These are phyloP conservation scores for Aspergillus campestris DNA, from an alignment of 495 filamentous ascomycete species.

Conservation along the genomic window DNA sequence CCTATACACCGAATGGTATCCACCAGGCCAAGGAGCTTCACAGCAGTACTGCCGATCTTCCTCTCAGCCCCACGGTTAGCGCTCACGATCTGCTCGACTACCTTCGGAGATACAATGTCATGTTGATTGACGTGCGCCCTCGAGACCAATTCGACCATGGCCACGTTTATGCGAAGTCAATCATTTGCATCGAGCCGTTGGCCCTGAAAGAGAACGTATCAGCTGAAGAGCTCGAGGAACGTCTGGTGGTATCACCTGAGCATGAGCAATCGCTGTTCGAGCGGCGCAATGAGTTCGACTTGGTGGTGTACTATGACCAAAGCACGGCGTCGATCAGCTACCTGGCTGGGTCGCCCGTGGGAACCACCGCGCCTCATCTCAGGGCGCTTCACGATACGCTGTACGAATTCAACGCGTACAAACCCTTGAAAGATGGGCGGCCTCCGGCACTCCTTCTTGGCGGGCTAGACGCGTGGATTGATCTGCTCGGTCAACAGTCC, in stretches of 20 bases:
- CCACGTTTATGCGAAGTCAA: constrained; percentile 71
- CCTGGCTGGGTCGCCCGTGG: constrained; percentile 37
- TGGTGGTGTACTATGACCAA: constrained; percentile 88
- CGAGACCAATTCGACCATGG: constrained; percentile 79
- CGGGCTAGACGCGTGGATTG: constrained; percentile 78
- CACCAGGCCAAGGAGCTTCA: constrained; percentile 22
- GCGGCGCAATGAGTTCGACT: constrained; percentile 67
- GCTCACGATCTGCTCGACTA: constrained; percentile 58
- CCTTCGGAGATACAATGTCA: constrained; percentile 52
- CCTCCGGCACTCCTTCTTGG: constrained; percentile 71
- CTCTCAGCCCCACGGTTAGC: constrained; percentile 53
- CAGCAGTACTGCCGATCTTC: constrained; percentile 43
- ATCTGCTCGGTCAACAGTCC: constrained; percentile 62
- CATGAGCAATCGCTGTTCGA: constrained; percentile 67
- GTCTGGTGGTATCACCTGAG: constrained; percentile 70
- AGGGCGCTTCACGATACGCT: constrained; percentile 69
- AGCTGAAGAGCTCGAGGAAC: constrained; percentile 74
- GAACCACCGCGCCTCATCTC: constrained; percentile 49
- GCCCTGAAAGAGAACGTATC: constrained; percentile 67
- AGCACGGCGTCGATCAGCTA: constrained; percentile 46
- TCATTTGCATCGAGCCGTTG: constrained; percentile 89
- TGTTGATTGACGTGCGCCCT: constrained; percentile 79
- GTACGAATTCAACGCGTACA: constrained; percentile 74
- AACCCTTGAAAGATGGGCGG: constrained; percentile 50
- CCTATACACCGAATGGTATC: constrained; percentile 36